Evolutionary conservation across 345 rosid genomes (phyloP), one percentile per base, ranked within the genome.

Genomic region (Populus alba): DNA sequence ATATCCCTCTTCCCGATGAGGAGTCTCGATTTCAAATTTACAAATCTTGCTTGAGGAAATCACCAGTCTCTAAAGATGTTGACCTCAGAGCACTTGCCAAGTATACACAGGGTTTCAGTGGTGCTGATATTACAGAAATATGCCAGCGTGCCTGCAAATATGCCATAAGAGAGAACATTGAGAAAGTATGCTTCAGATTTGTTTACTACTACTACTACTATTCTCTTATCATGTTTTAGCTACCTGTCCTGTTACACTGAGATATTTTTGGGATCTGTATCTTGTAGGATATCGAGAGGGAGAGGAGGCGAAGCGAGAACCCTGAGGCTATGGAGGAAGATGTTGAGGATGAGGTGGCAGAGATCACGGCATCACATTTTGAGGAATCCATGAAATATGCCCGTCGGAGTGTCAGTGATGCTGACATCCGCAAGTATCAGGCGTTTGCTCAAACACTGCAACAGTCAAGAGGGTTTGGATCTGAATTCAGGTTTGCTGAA

Each of bases 301-400:
- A 92, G 84, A 92, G 92, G 84, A 92, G 94, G 76, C 83, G 87
- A 77, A 86, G 86, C 55, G 92, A 86, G 51, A 92, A 93, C 87
- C 98, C 98, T 3, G 98, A 95, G 81, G 97, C 98, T 0, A 95
- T 95, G 98, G 97, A 95, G 85, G 98, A 95, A 86, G 98, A 93
- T 72, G 79, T 85, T 0, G 93, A 85, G 73, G 95, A 95, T 71
- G 98, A 95, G 13, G 88, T 93, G 72, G 81, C 98, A 1, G 97
- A 94, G 90, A 94, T 94, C 75, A 90, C 85, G 80, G 88, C 97
- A 11, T 91, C 93, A 3, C 97, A 94, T 73, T 94, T 94, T 11
- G 98, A 94, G 85, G 98, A 94, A 78, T 92, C 98, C 17, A 92
- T 94, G 97, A 94, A 92, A 83, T 94, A 83, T 75, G 98, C 98